Percentiles rank a stretch among this genome's conserved stretches.
Conservation (phyloP, 805 yeast species). For the Candida peoriensis region DNA sequence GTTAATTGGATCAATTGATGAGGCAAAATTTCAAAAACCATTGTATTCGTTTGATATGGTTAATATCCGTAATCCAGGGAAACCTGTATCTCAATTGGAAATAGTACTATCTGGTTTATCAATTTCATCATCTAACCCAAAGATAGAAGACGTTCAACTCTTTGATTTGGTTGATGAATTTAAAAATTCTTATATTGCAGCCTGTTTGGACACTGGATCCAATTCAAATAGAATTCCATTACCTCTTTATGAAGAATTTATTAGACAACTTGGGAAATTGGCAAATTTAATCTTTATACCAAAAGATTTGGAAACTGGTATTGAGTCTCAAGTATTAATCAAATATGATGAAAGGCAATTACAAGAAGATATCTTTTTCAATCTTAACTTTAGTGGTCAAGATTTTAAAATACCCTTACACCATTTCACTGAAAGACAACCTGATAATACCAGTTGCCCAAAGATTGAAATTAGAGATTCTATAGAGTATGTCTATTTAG, state of each 20-base stretch:
- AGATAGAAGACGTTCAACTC: conserved; percentile 2
- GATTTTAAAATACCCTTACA: conserved; percentile 4
- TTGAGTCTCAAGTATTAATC: not conserved
- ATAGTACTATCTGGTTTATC: conserved; percentile 13
- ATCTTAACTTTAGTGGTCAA: conserved; percentile 1
- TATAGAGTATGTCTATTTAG: conserved; percentile 13
- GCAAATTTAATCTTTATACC: not conserved
- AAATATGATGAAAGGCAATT: not conserved
- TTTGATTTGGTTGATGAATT: conserved; percentile 4
- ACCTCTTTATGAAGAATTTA: conserved; percentile 8
- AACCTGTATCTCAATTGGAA: conserved; percentile 12
- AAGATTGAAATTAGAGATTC: not conserved
- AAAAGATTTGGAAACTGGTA: not conserved
- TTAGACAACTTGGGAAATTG: too few relatives aligned
- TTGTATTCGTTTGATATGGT: conserved; percentile 30
- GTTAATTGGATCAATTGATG: conserved; percentile 38
- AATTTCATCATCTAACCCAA: conserved; percentile 1
- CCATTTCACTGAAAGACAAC: conserved; percentile 5
- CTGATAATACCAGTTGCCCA: not conserved
- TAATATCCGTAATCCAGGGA: conserved; percentile 1
- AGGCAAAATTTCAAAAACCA: conserved; percentile 31
- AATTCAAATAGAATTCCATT: conserved; percentile 15
- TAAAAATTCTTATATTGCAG: conserved; percentile 7
- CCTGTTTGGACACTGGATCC: conserved; percentile 20
- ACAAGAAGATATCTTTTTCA: not conserved